A percentile compares a stretch with the other conserved stretches of the same genome.
These are phyloP conservation scores for Metschnikowia santaceciliae DNA, from an alignment of 805 yeast species.

Conservation along the genomic window DNA sequence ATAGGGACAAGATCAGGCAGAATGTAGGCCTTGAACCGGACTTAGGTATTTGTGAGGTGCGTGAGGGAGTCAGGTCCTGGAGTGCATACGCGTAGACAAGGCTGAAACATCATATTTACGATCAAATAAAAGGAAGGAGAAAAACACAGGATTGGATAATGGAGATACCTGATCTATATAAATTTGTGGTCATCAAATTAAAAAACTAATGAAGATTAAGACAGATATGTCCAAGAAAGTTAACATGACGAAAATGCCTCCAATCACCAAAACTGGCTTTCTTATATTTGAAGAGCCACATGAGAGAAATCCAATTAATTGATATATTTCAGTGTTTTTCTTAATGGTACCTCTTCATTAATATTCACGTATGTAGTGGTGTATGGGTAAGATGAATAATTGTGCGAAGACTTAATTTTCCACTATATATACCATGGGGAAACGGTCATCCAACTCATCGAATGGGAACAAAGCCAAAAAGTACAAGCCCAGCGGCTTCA, in stretches of 20 bases:
- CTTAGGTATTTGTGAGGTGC: neutral
- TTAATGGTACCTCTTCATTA: neutral
- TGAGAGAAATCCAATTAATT: neutral
- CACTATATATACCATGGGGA: constrained; percentile 14
- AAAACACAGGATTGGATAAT: too few relatives aligned
- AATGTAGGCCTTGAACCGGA: neutral
- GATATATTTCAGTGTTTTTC: neutral
- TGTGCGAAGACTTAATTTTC: constrained; percentile 1
- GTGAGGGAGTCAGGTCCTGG: neutral
- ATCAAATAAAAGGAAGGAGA: neutral
- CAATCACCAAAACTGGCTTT: neutral
- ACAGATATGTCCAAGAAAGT: neutral
- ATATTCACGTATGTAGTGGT: neutral
- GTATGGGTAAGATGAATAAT: neutral
- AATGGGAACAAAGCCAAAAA: constrained; percentile 32
- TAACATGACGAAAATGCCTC: neutral
- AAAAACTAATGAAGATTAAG: too few relatives aligned
- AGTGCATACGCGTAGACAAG: constrained; percentile 1
- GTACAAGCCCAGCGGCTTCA: constrained; percentile 47
- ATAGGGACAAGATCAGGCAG: neutral
- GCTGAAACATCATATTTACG: neutral
- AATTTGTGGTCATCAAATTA: too few relatives aligned
- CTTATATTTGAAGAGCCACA: neutral
- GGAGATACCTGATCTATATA: too few relatives aligned
- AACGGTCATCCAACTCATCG: constrained; percentile 20